A percentile compares a stretch with the other conserved stretches of the same genome.
Evolutionary conservation across 768 basidiomycete species (phyloP).

Genomic region (Suillus fuscotomentosus): DNA sequence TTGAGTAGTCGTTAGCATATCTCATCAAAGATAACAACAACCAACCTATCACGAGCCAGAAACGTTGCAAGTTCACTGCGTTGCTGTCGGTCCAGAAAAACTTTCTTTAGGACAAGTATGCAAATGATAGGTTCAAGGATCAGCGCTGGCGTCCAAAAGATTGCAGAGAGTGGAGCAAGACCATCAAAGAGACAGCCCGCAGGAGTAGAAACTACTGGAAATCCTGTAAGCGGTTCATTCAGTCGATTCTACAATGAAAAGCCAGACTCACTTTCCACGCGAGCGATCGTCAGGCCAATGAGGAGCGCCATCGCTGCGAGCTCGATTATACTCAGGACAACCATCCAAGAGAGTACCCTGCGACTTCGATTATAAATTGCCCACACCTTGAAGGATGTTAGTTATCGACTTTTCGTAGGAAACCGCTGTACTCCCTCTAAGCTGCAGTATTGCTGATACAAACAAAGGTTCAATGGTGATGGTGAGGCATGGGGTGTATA

Average conservation of each 20-base stretch:
- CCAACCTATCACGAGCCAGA: conserved; percentile 13
- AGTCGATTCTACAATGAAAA: background rate
- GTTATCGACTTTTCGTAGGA: background rate
- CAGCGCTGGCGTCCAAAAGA: conserved; percentile 25
- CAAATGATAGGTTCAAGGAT: conserved; percentile 25
- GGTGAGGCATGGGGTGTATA: background rate
- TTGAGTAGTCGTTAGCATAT: background rate
- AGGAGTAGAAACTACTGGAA: conserved; percentile 19
- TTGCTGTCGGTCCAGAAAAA: conserved; percentile 6
- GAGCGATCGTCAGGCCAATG: conserved; percentile 8
- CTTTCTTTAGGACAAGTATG: conserved; percentile 19
- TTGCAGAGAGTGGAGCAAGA: conserved; percentile 16
- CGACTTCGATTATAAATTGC: conserved; percentile 10
- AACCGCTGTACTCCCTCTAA: conserved; percentile 2
- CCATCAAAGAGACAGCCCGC: conserved; percentile 22
- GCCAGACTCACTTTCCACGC: conserved; percentile 7
- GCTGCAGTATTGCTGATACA: conserved; percentile 6
- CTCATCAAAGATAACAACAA: background rate
- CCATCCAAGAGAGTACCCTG: conserved; percentile 3
- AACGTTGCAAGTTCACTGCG: conserved; percentile 6
- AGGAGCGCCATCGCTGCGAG: conserved; percentile 7
- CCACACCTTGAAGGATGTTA: conserved; percentile 11
- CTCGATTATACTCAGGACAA: conserved; percentile 4
- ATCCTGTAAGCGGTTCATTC: conserved; percentile 7
- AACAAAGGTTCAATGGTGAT: background rate